Percentiles rank a stretch among this genome's conserved stretches.
Evolutionary conservation across 495 filamentous ascomycete species (phyloP).

Genomic region (Tuber magnatum): DNA sequence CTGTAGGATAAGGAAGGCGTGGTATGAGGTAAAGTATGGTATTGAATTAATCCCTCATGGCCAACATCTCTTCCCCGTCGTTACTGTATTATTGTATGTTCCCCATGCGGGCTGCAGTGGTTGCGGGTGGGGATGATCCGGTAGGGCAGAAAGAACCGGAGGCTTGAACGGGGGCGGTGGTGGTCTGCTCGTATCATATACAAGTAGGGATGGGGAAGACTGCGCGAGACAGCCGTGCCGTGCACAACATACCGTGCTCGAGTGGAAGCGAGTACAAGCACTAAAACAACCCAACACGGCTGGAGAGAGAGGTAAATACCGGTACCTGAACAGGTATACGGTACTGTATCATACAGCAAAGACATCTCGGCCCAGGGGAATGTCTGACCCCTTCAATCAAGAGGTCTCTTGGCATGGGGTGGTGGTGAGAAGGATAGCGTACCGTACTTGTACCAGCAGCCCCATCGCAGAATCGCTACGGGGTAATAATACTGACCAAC

Average conservation of each 20-base stretch:
- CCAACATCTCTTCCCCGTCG: neutral
- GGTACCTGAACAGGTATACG: neutral
- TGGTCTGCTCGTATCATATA: neutral
- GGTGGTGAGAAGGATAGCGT: neutral
- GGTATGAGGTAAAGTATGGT: neutral
- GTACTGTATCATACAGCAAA: neutral
- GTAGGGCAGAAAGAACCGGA: neutral
- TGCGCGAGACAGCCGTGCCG: neutral
- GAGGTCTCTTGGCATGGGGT: neutral
- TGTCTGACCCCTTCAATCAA: neutral
- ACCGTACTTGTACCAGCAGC: too few relatives aligned
- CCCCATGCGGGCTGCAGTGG: neutral
- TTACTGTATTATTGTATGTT: too few relatives aligned
- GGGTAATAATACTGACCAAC: neutral
- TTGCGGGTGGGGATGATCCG: neutral
- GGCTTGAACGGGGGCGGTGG: neutral
- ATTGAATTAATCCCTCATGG: slow-evolving; percentile 2
- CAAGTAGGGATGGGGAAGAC: neutral
- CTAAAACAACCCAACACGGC: neutral
- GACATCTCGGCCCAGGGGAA: neutral
- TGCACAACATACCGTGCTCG: neutral
- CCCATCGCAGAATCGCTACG: neutral
- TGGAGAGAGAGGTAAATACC: neutral
- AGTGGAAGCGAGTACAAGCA: neutral
- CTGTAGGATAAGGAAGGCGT: neutral